Evolutionary conservation across 768 basidiomycete species (phyloP).

Genomic region (Pholiota microspora): DNA sequence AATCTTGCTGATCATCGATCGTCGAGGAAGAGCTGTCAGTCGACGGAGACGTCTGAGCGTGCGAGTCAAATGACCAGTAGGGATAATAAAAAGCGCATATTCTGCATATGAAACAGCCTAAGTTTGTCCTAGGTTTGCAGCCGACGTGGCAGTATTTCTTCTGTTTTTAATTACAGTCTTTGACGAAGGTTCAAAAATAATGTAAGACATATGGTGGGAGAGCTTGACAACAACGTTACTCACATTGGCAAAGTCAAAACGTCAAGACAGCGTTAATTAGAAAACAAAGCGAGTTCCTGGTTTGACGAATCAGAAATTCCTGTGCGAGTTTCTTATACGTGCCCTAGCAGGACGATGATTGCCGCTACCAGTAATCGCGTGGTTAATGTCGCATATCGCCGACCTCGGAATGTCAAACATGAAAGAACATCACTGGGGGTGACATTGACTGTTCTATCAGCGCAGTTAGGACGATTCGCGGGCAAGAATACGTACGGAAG

Average conservation of each 20-base stretch:
- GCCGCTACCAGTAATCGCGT: conserved; percentile 10
- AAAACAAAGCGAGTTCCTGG: not conserved
- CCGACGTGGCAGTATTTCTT: not conserved
- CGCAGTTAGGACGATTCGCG: conserved; percentile 11
- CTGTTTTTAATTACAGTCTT: not conserved
- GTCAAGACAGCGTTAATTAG: not conserved
- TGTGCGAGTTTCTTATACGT: not conserved
- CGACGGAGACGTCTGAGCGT: not conserved
- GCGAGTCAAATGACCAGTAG: not conserved
- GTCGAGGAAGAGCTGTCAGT: not conserved
- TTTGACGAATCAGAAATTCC: not conserved
- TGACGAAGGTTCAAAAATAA: not conserved
- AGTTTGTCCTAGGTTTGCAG: not conserved
- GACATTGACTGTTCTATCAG: conserved; percentile 15
- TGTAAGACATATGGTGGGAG: not conserved
- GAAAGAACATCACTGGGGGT: conserved; percentile 11
- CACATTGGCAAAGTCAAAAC: not conserved
- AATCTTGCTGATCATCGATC: not conserved
- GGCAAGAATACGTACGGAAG: conserved; percentile 3
- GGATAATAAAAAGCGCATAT: not conserved
- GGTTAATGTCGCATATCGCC: not conserved
- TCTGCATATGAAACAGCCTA: not conserved
- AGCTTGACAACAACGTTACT: not conserved
- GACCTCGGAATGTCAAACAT: conserved; percentile 9
- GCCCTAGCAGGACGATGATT: conserved; percentile 3